Evolutionary conservation across 495 filamentous ascomycete genomes (phyloP).

Genomic region (Aspergillus heteromorphus): DNA sequence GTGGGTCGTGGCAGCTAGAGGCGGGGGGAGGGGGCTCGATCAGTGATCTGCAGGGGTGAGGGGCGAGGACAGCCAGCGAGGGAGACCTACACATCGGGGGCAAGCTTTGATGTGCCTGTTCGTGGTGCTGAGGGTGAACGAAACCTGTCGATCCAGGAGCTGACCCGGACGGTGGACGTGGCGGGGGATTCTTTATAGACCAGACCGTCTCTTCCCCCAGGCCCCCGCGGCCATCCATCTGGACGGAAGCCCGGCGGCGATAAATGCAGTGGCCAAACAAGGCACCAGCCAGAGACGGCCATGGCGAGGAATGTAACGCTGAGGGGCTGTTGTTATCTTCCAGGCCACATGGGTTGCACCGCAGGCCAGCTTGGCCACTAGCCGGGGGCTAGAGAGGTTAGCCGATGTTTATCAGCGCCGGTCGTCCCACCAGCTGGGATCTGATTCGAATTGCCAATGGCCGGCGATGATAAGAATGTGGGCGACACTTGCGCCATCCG

Average conservation of each 20-base stretch:
- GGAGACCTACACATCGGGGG: neutral
- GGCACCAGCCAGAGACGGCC: neutral
- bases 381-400: neutral
- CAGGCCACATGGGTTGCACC: neutral
- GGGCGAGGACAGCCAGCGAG: neutral
- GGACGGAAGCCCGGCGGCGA: neutral
- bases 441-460: neutral
- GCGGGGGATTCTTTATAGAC: neutral
- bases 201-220: neutral
- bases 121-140: neutral
- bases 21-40: neutral
- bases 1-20: neutral
- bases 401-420: neutral
- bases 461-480: neutral
- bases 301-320: neutral
- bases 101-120: neutral
- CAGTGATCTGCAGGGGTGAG: neutral
- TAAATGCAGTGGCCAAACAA: neutral
- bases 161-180: neutral
- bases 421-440: neutral
- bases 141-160: neutral
- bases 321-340: neutral
- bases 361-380: neutral
- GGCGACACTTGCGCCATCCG: neutral
- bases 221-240: neutral